Evolutionary conservation across 495 filamentous ascomycete species (phyloP).

Genomic region (Darksidea phi): DNA sequence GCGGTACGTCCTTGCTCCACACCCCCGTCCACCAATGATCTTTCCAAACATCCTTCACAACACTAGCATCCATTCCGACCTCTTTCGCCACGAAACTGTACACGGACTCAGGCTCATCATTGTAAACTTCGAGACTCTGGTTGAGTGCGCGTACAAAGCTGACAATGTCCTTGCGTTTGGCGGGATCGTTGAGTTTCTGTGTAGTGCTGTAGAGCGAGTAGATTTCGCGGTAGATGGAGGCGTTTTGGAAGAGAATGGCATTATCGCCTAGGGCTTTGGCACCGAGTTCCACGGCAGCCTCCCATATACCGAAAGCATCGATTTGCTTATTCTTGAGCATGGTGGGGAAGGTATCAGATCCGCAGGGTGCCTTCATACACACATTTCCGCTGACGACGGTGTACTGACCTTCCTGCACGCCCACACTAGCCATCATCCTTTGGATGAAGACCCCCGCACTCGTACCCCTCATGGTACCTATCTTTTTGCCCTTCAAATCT

Average conservation of each 20-base stretch:
- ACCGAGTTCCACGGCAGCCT: slow-evolving; percentile 47
- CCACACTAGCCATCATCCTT: slow-evolving; percentile 42
- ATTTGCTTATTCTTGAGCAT: slow-evolving; percentile 40
- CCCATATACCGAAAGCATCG: slow-evolving; percentile 51
- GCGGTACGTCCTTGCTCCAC: slow-evolving; percentile 42
- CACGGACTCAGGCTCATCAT: slow-evolving; percentile 40
- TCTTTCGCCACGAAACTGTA: slow-evolving; percentile 37
- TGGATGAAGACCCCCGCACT: slow-evolving; percentile 47
- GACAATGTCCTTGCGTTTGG: slow-evolving; percentile 45
- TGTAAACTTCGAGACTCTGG: slow-evolving; percentile 43
- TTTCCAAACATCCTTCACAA: slow-evolving; percentile 46
- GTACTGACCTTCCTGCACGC: slow-evolving; percentile 41
- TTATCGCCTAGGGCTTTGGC: slow-evolving; percentile 41
- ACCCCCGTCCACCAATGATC: slow-evolving; percentile 46
- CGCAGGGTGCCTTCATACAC: slow-evolving; percentile 47
- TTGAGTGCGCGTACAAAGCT: slow-evolving; percentile 45
- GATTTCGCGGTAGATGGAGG: slow-evolving; percentile 47
- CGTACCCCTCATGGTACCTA: slow-evolving; percentile 46
- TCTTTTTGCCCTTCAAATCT: slow-evolving; percentile 49
- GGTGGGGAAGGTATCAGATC: slow-evolving; percentile 41
- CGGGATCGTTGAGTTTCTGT: slow-evolving; percentile 42
- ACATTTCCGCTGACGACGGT: slow-evolving; percentile 40
- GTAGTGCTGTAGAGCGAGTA: slow-evolving; percentile 47
- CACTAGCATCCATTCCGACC: slow-evolving; percentile 38
- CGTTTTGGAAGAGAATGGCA: slow-evolving; percentile 42